Evolutionary conservation across 148 eudicot species (phyloP).

Genomic region (Arctostaphylos glauca): DNA sequence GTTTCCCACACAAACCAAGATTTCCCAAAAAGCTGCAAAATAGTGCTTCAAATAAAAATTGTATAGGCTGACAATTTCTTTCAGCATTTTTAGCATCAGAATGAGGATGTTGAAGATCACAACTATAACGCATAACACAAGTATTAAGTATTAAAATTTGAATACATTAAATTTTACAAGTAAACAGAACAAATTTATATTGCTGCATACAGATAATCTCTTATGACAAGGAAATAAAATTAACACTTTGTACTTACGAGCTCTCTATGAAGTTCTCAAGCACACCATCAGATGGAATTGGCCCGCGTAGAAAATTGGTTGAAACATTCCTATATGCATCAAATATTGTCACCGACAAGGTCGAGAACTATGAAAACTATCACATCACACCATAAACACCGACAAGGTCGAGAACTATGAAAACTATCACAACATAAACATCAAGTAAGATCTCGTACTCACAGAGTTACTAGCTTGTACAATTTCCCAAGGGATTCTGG

Average conservation of each 20-base stretch:
- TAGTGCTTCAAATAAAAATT: conserved; percentile 13
- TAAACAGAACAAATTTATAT: background rate
- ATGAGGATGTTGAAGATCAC: background rate
- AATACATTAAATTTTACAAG: background rate
- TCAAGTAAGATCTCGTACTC: conserved; percentile 36
- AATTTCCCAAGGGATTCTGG: conserved; percentile 83
- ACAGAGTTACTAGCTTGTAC: conserved; percentile 64
- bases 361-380: conserved; percentile 9
- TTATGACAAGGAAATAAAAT: conserved; percentile 1
- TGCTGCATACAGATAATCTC: background rate
- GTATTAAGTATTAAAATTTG: background rate
- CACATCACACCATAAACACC: too few relatives aligned
- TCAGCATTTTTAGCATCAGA: background rate
- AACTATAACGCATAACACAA: background rate
- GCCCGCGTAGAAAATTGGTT: conserved; percentile 78
- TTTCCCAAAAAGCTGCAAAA: conserved; percentile 78
- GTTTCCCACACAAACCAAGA: conserved; percentile 74
- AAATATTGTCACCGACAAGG: conserved; percentile 16
- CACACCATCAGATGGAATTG: conserved; percentile 72
- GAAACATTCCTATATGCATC: conserved; percentile 75
- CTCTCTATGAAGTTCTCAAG: conserved; percentile 56
- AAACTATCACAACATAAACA: conserved; percentile 9
- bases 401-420: conserved; percentile 13
- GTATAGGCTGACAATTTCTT: background rate
- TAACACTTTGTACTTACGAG: conserved; percentile 55